Percentiles rank a stretch among this genome's conserved stretches.
These are phyloP conservation scores for Inonotus obliquus DNA, from an alignment of 1,284 basidiomycete genomes.

Conservation along the genomic window DNA sequence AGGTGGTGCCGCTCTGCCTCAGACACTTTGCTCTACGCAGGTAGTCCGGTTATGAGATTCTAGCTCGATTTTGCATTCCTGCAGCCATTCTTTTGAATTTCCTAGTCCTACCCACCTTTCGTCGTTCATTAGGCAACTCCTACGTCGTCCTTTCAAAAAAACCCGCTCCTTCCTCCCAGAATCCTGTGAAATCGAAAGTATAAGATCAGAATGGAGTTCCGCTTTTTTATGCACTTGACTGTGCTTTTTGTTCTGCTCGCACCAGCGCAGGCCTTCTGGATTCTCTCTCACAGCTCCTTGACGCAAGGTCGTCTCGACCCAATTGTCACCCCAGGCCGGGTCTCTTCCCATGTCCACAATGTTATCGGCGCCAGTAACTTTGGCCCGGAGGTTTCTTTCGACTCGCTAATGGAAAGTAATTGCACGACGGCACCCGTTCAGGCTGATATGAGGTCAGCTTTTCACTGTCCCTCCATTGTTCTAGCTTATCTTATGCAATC, in stretches of 20 bases:
- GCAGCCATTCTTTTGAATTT: background rate
- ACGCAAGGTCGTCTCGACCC: slow-evolving; percentile 40
- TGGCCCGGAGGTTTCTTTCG: slow-evolving; percentile 31
- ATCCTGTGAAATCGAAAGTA: background rate
- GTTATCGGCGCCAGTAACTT: slow-evolving; percentile 42
- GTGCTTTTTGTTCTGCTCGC: background rate
- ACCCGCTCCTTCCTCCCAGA: background rate
- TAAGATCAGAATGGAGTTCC: no score
- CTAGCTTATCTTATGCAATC: background rate
- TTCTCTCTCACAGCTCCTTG: slow-evolving; percentile 20
- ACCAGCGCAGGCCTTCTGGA: slow-evolving; percentile 2
- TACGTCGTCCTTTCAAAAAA: background rate
- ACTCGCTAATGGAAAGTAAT: slow-evolving; percentile 31
- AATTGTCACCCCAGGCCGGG: slow-evolving; percentile 33
- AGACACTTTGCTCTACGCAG: background rate
- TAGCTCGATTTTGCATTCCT: background rate
- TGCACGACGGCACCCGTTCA: slow-evolving; percentile 41
- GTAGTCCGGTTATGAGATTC: background rate
- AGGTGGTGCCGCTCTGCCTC: background rate
- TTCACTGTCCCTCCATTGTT: background rate
- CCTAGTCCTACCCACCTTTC: background rate
- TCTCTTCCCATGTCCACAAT: slow-evolving; percentile 38
- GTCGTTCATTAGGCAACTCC: background rate
- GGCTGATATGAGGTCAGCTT: slow-evolving; percentile 31
- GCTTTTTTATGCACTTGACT: background rate